phyloP scores from a whole-genome alignment of 1,284 basidiomycete genomes.

The Trametes polyzona region DNA sequence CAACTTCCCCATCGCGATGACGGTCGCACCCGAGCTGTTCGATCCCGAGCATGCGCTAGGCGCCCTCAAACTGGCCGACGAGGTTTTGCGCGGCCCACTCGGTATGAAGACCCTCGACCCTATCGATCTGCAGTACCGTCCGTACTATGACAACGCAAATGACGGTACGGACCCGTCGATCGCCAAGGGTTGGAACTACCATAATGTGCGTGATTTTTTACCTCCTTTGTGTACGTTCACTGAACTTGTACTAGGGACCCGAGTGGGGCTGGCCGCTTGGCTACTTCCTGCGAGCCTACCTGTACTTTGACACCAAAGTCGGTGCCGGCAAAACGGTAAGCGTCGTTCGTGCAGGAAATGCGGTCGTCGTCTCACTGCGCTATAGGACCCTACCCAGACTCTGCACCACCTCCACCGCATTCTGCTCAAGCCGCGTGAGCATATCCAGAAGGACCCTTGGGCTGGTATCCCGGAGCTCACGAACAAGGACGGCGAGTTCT shows the following conservation, averaged over 20 bases:
- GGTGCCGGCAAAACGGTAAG: slow-evolving; percentile 70
- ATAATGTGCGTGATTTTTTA: slow-evolving; percentile 56
- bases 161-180: slow-evolving; percentile 81
- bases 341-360: slow-evolving; percentile 9
- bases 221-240: slow-evolving; percentile 6
- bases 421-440: slow-evolving; percentile 68
- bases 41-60: slow-evolving; percentile 78
- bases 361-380: not conserved
- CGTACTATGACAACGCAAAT: slow-evolving; percentile 90
- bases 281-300: slow-evolving; percentile 93
- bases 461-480: slow-evolving; percentile 91
- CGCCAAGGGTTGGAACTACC: slow-evolving; percentile 92
- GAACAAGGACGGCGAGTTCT: slow-evolving; percentile 81
- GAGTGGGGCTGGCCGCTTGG: slow-evolving; percentile 96
- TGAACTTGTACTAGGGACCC: slow-evolving; percentile 55
- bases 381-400: slow-evolving; percentile 76
- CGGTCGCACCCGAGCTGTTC: slow-evolving; percentile 96
- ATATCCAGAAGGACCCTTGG: slow-evolving; percentile 86
- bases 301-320: slow-evolving; percentile 76
- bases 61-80: slow-evolving; percentile 79
- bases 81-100: slow-evolving; percentile 78
- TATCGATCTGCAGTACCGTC: slow-evolving; percentile 82
- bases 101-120: slow-evolving; percentile 96
- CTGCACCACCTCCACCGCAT: slow-evolving; percentile 79
- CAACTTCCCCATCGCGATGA: slow-evolving; percentile 97